Evolutionary conservation across 2,329 filamentous ascomycete species (phyloP).

Genomic region (Exserohilum rostratum): DNA sequence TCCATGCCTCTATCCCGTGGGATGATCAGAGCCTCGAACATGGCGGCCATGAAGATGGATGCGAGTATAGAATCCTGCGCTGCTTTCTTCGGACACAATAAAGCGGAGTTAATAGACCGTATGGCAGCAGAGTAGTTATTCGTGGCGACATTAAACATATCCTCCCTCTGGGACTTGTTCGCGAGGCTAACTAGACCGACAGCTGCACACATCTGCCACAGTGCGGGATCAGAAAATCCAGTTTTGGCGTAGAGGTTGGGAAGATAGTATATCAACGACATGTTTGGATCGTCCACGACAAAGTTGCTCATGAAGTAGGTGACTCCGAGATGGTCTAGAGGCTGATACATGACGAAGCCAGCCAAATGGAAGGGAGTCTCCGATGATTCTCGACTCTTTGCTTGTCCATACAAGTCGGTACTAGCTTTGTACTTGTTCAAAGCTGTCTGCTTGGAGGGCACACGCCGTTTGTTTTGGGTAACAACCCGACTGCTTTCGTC

Average conservation of each 20-base stretch:
- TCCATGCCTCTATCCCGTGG: slow-evolving; percentile 22
- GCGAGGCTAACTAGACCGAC: slow-evolving; percentile 35
- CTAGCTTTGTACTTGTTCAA: background rate
- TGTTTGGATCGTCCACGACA: slow-evolving; percentile 26
- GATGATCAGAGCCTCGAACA: slow-evolving; percentile 36
- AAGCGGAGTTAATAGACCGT: slow-evolving; percentile 26
- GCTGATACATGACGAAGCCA: slow-evolving; percentile 31
- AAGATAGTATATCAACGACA: slow-evolving; percentile 34
- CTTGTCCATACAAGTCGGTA: background rate
- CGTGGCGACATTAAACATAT: slow-evolving; percentile 24
- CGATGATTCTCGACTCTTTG: background rate
- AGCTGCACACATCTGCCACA: slow-evolving; percentile 30
- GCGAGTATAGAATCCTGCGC: slow-evolving; percentile 29
- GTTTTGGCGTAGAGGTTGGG: slow-evolving; percentile 25
- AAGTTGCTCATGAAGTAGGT: slow-evolving; percentile 40
- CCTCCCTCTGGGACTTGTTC: slow-evolving; percentile 18
- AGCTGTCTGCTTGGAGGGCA: background rate
- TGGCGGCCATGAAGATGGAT: slow-evolving; percentile 33
- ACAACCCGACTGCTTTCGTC: slow-evolving; percentile 33
- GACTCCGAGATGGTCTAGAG: slow-evolving; percentile 33
- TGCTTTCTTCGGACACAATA: slow-evolving; percentile 19
- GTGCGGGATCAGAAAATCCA: slow-evolving; percentile 18
- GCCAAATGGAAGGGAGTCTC: slow-evolving; percentile 16
- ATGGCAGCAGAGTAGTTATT: slow-evolving; percentile 32
- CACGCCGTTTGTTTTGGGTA: slow-evolving; percentile 19